Evolutionary conservation across 108 stramenopile genomes (phyloP), one percentile per base, ranked within the genome.

Genomic region (Pseudonitzschia delicatissima): DNA sequence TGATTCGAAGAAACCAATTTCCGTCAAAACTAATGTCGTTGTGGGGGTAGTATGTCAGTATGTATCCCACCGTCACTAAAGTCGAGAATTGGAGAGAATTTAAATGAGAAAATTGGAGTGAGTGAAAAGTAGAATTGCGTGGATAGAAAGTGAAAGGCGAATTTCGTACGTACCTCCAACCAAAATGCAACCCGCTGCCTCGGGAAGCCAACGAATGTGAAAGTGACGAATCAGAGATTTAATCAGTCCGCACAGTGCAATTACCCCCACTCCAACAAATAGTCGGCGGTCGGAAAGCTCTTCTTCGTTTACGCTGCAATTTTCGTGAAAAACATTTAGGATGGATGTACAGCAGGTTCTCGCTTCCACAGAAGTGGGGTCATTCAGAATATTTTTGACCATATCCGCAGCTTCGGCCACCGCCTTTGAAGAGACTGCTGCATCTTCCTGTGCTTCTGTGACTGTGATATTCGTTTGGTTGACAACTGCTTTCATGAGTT

Each of bases 191-290:
- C 87, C 90, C 0, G 83, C 93, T 31, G 93, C 93, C 64, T 91
- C 90, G 3, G 93, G 93, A 18, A 94, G 73, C 81, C 84, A 90
- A 28, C 79, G 72, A n/a, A 94, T 79, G 40, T 86, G 76, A 64
- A 91, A 87, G 65, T 89, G 82, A 7, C 92, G 87, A 67, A 94
- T 94, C 31, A 94, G 53, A 33, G 87, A 88, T 68, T 94, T 94
- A 12, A 94, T 78, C 76, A 94, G 83, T 1, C 92, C 89, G 64
- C 92, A 94, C 12, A 87, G 71, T 12, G 87, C 90, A 71, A 94
- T 83, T 8, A 94, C 88, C 36, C 82, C 84, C 6, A 94, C 89
- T 48, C 87, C 73, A 39, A 94, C 82, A 49, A 94, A 81, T 13
- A 94, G 73, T 33, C 83, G 66, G 25, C 76, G 57, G 60, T 94